Evolutionary conservation across 495 filamentous ascomycete species (phyloP), one percentile per base, ranked within the genome.

Genomic region (Xylaria scruposa): DNA sequence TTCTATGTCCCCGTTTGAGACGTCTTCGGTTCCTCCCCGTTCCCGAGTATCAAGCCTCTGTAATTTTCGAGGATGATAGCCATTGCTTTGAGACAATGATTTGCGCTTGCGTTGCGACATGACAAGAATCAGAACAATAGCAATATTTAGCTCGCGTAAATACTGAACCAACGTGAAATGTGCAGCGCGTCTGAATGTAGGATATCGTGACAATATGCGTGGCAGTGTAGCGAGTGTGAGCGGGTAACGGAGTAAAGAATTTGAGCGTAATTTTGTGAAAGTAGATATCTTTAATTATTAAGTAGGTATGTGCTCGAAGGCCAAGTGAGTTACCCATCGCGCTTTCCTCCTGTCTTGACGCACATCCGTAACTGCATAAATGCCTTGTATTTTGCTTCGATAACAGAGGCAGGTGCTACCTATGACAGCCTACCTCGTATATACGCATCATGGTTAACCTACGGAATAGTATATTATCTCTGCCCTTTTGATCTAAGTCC

Each of bases 71-170:
- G 38, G 21, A 5, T 29, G 24, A 6, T 1, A 4, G 7, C 21
- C 17, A 38, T 38, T 21, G 31, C 33, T 5, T 6, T 33, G 33
- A 60, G 33, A 19, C 17, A 5, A 60, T 60, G 58, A 5, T 21
- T 63, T 44, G 36, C 60, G 38, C 60, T 63, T 26, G 38, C 17
- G 38, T 44, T 44, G 38, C 10, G 60, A 44, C 60, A 63, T 63
- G 4, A n/a, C 10, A 21, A 15, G 59, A 7, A 12, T 36, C n/a
- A n/a, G n/a, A 10, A 62, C 36, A 6, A 3, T 42, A 8, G 10
- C 9, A 26, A 42, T 21, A 5, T 40, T 36, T 59, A 15, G 36
- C 36, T 24, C 10, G 17, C 21, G 59, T 6, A 8, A 8, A 36
- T 19, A 2, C 38, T 19, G 10, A 38, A n/a, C 38, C 10, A 33